These are phyloP conservation scores for Platismatia glauca DNA, from an alignment of 495 filamentous ascomycete genomes.

Conservation along the genomic window DNA sequence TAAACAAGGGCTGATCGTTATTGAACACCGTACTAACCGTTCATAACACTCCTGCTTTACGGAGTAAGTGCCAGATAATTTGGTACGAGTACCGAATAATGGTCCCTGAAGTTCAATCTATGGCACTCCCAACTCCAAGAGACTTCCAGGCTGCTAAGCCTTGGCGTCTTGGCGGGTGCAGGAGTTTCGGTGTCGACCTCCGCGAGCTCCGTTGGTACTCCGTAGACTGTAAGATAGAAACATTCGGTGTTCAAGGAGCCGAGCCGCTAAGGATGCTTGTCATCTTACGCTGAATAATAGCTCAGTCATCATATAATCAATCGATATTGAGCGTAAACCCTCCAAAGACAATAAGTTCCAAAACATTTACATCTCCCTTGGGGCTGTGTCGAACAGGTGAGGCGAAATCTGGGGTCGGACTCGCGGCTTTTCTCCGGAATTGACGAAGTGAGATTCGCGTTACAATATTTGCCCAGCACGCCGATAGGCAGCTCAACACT, in stretches of 20 bases:
- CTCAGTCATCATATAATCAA: constrained; percentile 5
- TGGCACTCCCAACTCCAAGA: no score
- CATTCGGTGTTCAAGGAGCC: neutral
- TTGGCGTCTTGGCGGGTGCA: no score
- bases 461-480: neutral
- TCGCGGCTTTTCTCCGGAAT: neutral
- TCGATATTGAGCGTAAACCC: neutral
- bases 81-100: no score
- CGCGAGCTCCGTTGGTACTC: no score
- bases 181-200: no score
- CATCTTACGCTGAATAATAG: constrained; percentile 3
- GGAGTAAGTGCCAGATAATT: no score
- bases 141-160: no score
- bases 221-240: no score
- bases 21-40: no score
- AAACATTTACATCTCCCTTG: neutral
- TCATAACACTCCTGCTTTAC: no score
- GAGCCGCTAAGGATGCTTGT: constrained; percentile 1
- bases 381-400: neutral
- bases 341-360: neutral
- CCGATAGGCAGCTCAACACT: neutral
- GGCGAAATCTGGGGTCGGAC: neutral
- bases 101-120: no score
- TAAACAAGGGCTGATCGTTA: no score
- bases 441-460: neutral